Evolutionary conservation across 176 grass and related monocot genomes (phyloP), one percentile per base, ranked within the genome.

Genomic region (Puya raimondii): DNA sequence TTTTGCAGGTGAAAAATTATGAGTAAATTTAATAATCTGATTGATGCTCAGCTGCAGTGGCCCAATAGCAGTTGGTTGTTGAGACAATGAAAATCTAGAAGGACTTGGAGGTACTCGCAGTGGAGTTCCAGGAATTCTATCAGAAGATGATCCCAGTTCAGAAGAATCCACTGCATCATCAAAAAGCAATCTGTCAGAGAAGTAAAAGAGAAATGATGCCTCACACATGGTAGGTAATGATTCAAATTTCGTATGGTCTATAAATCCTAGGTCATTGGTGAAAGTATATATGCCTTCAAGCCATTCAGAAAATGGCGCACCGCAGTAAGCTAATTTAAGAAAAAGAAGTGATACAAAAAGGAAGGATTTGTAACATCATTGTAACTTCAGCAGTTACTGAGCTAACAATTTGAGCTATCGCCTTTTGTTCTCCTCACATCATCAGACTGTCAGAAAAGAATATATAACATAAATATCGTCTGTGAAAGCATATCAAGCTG

Each of bases 1-100:
- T 63, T 80, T 64, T 49, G 76, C 68, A 14, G 87, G 72, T 16
- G 94, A 90, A 70, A 99, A 99, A 68, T 93, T 93, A 23, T 74
- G 86, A 27, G 94, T 97, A 21, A 97, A 56, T 85, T 90, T 97
- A 69, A 83, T 53, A 80, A 93, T 84, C 63, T 90, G 71, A 75
- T 77, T 78, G 71, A 97, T 81, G 76, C 80, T 87, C 51, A 97
- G 77, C 61, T 82, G 79, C 63, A 93, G 79, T 76, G 84, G 84
- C 67, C 85, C 86, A 12, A 86, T 80, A 85, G 68, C 75, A 80
- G 77, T 92, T 72, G 81, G 86, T 23, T 80, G 74, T 9, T 77
- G 74, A 75, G 87, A 97, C 51, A 88, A 67, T 79, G 79, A 87
- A 83, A 97, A 81, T 86, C 94, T 89, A 75, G 82, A 90, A 77